Conservation (phyloP, 2,329 filamentous ascomycete species). For the Aspergillaceae sp. region DNA sequence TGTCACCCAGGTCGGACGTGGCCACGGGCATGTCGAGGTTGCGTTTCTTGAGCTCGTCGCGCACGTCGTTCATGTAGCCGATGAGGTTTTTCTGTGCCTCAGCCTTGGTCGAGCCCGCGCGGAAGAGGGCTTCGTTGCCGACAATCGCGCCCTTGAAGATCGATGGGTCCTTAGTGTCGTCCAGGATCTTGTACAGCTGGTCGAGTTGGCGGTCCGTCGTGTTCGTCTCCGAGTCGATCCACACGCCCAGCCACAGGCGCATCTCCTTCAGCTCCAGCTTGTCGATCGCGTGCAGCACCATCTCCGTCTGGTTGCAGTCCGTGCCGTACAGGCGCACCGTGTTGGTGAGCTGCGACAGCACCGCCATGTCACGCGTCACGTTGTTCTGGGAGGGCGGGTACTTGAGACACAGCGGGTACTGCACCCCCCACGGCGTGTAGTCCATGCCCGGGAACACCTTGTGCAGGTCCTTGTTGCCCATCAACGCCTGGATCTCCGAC, state of each 20-base stretch:
- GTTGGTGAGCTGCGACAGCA: constrained; percentile 83
- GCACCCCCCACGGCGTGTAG: constrained; percentile 84
- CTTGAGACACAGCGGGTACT: constrained; percentile 74
- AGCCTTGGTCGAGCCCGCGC: constrained; percentile 43
- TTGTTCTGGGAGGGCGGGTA: constrained; percentile 87
- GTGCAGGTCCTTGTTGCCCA: constrained; percentile 75
- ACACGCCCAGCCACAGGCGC: constrained; percentile 92
- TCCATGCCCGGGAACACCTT: constrained; percentile 94
- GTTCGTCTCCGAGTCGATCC: constrained; percentile 74
- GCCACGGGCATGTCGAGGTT: constrained; percentile 67
- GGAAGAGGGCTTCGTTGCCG: constrained; percentile 56
- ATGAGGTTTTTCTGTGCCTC: constrained; percentile 59
- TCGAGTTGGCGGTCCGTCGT: constrained; percentile 74
- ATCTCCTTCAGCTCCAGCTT: constrained; percentile 62
- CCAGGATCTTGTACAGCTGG: constrained; percentile 78
- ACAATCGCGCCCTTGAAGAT: constrained; percentile 55
- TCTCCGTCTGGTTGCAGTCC: constrained; percentile 94
- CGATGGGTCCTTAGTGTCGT: constrained; percentile 38
- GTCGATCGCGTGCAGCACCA: constrained; percentile 77
- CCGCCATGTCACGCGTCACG: constrained; percentile 80
- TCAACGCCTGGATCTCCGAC: constrained; percentile 65
- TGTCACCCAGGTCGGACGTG: constrained; percentile 80
- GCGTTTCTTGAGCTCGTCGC: constrained; percentile 60
- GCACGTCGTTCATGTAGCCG: constrained; percentile 57
- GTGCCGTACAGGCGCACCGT: constrained; percentile 84